A percentile compares a stretch with the other conserved stretches of the same genome.
Conservation (phyloP, 2,329 filamentous ascomycete genomes). For the Lachnellula cervina region DNA sequence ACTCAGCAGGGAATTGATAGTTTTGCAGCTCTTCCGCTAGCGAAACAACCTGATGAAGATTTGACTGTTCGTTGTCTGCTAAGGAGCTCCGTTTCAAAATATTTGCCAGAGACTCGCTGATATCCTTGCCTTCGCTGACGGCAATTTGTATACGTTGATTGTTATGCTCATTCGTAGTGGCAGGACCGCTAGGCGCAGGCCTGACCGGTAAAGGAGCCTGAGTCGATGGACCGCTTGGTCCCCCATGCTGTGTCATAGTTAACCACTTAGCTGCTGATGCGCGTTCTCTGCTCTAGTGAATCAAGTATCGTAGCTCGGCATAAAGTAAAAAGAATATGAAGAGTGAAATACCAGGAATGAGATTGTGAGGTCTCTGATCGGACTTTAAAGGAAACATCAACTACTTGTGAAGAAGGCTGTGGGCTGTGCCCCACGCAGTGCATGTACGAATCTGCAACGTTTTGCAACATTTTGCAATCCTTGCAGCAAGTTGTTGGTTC, state of each 20-base stretch:
- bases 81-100: conserved; percentile 6
- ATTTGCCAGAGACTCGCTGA: conserved; percentile 5
- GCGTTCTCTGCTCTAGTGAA: neutral
- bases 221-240: neutral
- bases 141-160: conserved; percentile 1
- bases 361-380: neutral
- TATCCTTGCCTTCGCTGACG: conserved; percentile 5
- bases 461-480: neutral
- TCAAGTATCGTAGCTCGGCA: neutral
- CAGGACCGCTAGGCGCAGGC: neutral
- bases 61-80: conserved; percentile 9
- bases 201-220: neutral
- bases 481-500: conserved; percentile 4
- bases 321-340: neutral
- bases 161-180: neutral
- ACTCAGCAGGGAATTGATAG: conserved; percentile 14
- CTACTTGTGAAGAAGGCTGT: neutral
- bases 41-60: conserved; percentile 7
- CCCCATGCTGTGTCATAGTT: neutral
- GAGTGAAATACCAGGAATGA: neutral
- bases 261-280: neutral
- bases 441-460: neutral
- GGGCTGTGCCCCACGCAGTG: neutral
- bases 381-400: neutral
- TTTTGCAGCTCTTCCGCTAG: conserved; percentile 14